Conservation (phyloP, 441 rosid species). For the Arabidopsis hybrid region DNA sequence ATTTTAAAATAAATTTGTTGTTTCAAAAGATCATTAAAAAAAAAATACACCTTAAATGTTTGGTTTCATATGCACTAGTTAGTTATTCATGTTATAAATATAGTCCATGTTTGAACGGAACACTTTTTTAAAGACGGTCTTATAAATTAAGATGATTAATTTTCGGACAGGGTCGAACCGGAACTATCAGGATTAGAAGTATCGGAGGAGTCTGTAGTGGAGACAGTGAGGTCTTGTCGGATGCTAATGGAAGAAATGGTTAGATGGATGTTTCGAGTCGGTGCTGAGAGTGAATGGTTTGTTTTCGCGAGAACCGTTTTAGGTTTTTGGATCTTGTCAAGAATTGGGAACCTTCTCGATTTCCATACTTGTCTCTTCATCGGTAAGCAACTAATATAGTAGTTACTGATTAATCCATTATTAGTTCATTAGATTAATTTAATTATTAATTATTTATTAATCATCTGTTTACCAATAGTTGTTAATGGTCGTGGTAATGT, state of each 20-base stretch:
- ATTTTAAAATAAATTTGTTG: not conserved
- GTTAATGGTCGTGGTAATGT: too few species aligned
- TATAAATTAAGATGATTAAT: not conserved
- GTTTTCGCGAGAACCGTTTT: constrained; percentile 48
- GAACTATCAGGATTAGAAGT: constrained; percentile 50
- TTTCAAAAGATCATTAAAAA: not conserved
- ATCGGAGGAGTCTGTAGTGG: constrained; percentile 48
- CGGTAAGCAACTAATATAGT: constrained; percentile 38
- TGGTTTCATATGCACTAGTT: not conserved
- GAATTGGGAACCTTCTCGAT: constrained; percentile 52
- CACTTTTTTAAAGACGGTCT: not conserved
- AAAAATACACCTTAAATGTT: not conserved
- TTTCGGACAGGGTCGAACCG: constrained; percentile 52
- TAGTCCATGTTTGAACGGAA: not conserved
- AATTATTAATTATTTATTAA: too few species aligned
- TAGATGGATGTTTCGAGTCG: constrained; percentile 56
- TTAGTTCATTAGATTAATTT: too few species aligned
- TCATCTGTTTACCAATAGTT: too few species aligned
- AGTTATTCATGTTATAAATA: not conserved
- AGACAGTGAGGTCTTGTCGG: constrained; percentile 42
- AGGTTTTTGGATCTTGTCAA: constrained; percentile 54
- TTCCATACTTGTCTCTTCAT: constrained; percentile 54
- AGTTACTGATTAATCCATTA: not conserved
- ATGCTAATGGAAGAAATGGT: constrained; percentile 46
- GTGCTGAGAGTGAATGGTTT: constrained; percentile 60